Evolutionary conservation across 306 rosid species (phyloP).

Genomic region (Aeschynomene evenia): DNA sequence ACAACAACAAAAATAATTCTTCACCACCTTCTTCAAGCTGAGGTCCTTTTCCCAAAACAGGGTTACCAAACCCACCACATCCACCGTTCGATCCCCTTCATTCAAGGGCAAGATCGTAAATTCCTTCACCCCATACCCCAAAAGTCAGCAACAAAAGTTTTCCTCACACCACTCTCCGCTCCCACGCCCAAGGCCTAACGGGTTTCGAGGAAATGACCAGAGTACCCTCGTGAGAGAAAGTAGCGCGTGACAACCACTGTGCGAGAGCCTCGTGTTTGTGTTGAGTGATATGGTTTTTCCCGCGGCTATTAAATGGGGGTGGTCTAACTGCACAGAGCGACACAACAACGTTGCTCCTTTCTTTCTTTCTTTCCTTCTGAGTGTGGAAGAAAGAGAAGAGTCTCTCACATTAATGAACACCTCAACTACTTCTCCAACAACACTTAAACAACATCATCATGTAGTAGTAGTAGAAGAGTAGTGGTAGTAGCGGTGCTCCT

Average conservation of each 20-base stretch:
- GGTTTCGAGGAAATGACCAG: neutral
- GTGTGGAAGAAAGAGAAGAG: slow-evolving; percentile 33
- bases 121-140: neutral
- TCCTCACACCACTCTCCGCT: neutral
- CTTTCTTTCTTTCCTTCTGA: slow-evolving; percentile 32
- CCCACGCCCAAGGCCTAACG: neutral
- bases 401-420: slow-evolving; percentile 51
- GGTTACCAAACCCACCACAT: neutral
- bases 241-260: neutral
- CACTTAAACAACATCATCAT: neutral
- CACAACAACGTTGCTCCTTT: slow-evolving; percentile 29
- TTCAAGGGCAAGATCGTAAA: neutral
- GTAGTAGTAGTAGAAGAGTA: neutral
- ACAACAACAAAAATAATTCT: neutral
- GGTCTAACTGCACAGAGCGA: slow-evolving; percentile 20
- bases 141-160: neutral
- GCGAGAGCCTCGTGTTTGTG: neutral
- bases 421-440: slow-evolving; percentile 61
- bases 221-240: neutral
- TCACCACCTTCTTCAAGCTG: neutral
- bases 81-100: neutral
- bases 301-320: slow-evolving; percentile 79
- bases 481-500: neutral
- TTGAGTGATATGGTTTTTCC: too few relatives aligned
- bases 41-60: neutral